Evolutionary conservation across 805 yeast genomes (phyloP), one percentile per base, ranked within the genome.

Genomic region (Metschnikowia gelsemii): DNA sequence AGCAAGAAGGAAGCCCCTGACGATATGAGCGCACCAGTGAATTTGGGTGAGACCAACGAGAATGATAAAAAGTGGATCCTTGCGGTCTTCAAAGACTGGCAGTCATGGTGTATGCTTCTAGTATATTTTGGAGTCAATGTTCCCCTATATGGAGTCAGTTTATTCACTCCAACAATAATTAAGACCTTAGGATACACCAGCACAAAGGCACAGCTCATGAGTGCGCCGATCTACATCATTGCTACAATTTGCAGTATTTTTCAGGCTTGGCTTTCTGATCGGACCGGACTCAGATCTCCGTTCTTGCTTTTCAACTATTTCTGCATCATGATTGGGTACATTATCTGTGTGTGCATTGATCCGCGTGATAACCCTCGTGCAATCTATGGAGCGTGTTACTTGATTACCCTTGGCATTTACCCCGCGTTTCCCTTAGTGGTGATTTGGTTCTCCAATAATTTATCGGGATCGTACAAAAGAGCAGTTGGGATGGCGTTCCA

Each of bases 141-240:
- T 16, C 68, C 70, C 18, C 56, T 62, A 3, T 66, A 66, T 43
- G 68, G 64, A 11, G 43, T 70, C 19, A 63, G 75, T 13, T 60
- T 68, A 14, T 72, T 73, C 42, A 48, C 72, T 27, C 77, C 78
- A 5, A 63, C 75, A 2, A 67, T 73, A 41, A 63, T 73, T 38
- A 64, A 55, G 34, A 62, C 60, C 34, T 60, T 73, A 57, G 78
- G 78, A 1, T 72, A 69, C 51, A 54, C 68, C 32, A 59, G 61
- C 20, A 59, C 66, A 23, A 56, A 50, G 14, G 67, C 76, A 0
- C 76, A 73, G 51, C 61, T 71, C 6, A 46, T 73, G 57, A 64
- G 75, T 0, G 69, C 69, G n/a, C 77, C 77, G 5, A 59, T 68
- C 24, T 72, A 71, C 50, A 57, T 59, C 11, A 55, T 58, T 19